These are phyloP conservation scores for Fusarium scirpi DNA, from an alignment of 2,329 filamentous ascomycete species.

Conservation along the genomic window DNA sequence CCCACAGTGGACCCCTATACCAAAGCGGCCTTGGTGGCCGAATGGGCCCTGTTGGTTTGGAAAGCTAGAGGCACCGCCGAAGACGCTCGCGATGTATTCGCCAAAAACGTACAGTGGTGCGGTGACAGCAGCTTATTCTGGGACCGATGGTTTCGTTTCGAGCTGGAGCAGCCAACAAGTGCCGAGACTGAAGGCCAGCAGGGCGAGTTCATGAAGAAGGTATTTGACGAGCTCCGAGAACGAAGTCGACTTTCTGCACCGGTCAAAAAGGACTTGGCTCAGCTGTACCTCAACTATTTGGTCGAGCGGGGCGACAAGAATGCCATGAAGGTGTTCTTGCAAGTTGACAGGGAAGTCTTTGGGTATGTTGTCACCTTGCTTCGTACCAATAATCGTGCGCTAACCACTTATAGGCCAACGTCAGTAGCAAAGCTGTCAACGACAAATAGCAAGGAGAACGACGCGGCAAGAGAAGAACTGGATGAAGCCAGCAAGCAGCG, in stretches of 20 bases:
- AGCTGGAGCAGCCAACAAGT: conserved; percentile 83
- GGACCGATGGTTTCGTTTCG: conserved; percentile 88
- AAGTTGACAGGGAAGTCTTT: conserved; percentile 86
- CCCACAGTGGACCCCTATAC: conserved; percentile 78
- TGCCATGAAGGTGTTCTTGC: conserved; percentile 86
- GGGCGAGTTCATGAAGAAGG: conserved; percentile 80
- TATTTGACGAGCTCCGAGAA: conserved; percentile 79
- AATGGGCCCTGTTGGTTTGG: conserved; percentile 90
- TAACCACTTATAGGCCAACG: conserved; percentile 54
- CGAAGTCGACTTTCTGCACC: conserved; percentile 77
- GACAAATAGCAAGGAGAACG: conserved; percentile 60
- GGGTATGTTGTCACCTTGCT: conserved; percentile 67
- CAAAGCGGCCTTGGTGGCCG: conserved; percentile 87
- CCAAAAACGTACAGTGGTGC: conserved; percentile 85
- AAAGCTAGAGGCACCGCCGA: conserved; percentile 84
- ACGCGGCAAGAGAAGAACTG: conserved; percentile 56
- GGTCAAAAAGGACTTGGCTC: conserved; percentile 79
- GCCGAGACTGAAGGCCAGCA: conserved; percentile 73
- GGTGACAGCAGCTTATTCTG: conserved; percentile 89
- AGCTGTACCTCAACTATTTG: conserved; percentile 85
- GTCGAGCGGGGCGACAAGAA: conserved; percentile 85
- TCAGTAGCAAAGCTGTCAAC: conserved; percentile 60
- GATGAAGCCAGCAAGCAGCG: conserved; percentile 64
- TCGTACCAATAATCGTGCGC: conserved; percentile 7
- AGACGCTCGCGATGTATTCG: conserved; percentile 85